Percentiles rank a stretch among this genome's conserved stretches.
phyloP scores from a whole-genome alignment of 1,284 basidiomycete genomes.

The Trichosporon sp. region DNA sequence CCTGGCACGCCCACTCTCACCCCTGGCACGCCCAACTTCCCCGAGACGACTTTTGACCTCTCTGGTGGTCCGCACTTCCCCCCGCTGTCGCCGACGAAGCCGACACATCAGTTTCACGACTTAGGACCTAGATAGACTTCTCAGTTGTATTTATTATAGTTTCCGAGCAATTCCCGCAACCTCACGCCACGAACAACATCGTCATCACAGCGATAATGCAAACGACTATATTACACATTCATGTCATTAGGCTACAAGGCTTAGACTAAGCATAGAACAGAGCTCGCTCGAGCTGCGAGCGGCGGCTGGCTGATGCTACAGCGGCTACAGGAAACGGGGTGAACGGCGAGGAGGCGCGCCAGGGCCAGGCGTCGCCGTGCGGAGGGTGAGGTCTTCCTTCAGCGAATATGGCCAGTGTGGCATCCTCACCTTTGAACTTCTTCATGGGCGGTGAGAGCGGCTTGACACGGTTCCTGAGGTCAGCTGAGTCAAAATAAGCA shows the following conservation, averaged over 20 bases:
- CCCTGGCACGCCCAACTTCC: too few species aligned
- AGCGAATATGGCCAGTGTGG: neutral
- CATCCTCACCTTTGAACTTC: slow-evolving; percentile 1
- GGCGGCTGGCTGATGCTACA: neutral
- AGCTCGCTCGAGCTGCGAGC: neutral
- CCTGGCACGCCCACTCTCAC: too few species aligned
- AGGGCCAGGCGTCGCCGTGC: neutral
- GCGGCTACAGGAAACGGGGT: neutral
- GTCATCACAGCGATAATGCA: too few species aligned
- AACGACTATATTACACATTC: too few species aligned
- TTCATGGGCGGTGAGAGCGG: neutral
- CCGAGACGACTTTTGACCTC: too few species aligned
- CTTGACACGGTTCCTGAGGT: neutral
- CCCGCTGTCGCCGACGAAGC: neutral
- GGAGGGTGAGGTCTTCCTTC: neutral
- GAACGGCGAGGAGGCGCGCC: neutral
- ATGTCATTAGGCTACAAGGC: neutral
- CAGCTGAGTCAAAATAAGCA: too few species aligned
- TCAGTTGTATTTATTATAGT: neutral
- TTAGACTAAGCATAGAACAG: neutral
- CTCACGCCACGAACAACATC: too few species aligned
- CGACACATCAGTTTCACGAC: neutral
- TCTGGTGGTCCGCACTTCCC: neutral
- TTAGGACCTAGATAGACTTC: too few species aligned
- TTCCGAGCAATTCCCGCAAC: too few species aligned